Evolutionary conservation across 2,329 filamentous ascomycete species (phyloP).

Genomic region (Nothophoma quercina): DNA sequence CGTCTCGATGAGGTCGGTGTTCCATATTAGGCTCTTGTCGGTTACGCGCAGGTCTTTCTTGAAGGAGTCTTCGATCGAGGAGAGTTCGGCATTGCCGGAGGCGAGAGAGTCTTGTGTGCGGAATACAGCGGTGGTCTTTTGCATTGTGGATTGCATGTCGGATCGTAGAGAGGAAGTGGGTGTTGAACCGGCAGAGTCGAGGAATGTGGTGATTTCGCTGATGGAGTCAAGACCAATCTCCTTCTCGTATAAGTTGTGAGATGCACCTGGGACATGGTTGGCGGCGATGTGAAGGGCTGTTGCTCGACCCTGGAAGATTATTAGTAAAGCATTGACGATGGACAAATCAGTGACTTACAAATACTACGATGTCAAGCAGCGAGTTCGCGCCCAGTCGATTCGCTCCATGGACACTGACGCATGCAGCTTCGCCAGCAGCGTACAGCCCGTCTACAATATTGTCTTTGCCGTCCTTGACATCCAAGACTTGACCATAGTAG

Average conservation of each 20-base stretch:
- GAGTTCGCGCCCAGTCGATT: slow-evolving; percentile 60
- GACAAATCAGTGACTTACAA: slow-evolving; percentile 36
- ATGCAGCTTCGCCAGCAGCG: slow-evolving; percentile 58
- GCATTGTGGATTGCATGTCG: slow-evolving; percentile 58
- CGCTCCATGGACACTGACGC: slow-evolving; percentile 59
- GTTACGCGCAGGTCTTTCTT: slow-evolving; percentile 46
- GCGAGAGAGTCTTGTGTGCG: slow-evolving; percentile 51
- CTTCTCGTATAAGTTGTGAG: slow-evolving; percentile 45
- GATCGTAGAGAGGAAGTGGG: slow-evolving; percentile 50
- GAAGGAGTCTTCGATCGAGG: slow-evolving; percentile 49
- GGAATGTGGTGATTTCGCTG: slow-evolving; percentile 46
- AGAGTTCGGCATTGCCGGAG: slow-evolving; percentile 44
- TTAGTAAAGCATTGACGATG: neutral
- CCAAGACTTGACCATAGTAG: slow-evolving; percentile 57
- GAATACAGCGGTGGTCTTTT: slow-evolving; percentile 57
- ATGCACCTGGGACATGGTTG: slow-evolving; percentile 48
- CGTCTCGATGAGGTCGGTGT: slow-evolving; percentile 58
- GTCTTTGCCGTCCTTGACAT: slow-evolving; percentile 49
- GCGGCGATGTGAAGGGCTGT: slow-evolving; percentile 53
- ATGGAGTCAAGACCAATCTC: slow-evolving; percentile 49
- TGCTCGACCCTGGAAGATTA: slow-evolving; percentile 49
- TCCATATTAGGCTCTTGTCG: slow-evolving; percentile 59
- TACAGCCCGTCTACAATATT: slow-evolving; percentile 56
- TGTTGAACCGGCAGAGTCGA: slow-evolving; percentile 48
- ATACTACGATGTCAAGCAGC: slow-evolving; percentile 60